Base-by-base conservation (phyloP, 1,139 yeast genomes). In the Hyphopichia fennica region DNA sequence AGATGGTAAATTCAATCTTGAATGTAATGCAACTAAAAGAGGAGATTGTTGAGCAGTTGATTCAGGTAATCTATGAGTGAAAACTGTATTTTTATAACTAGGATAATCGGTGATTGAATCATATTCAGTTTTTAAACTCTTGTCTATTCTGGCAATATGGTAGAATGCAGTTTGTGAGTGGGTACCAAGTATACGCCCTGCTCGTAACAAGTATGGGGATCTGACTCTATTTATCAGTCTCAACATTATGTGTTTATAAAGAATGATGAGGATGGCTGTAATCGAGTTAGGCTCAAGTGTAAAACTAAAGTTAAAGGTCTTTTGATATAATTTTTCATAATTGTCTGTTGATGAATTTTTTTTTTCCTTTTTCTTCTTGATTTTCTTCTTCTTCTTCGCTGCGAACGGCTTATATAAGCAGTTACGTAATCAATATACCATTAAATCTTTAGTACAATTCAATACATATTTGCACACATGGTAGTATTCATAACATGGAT, bases 11-110 rank as follows among this genome's bases (percentile, higher is more conserved):
- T 73, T 63, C 43, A 93, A 71, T 62, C 99, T 81, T 17, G 87
- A 72, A 59, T 88, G 96, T 48, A 93, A 75, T n/a, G 97, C 83
- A 32, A 77, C 77, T 44, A 93, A 72, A 19, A 84, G 77, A 2
- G 96, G 87, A 15, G 88, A 81, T 57, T 79, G 79, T 48, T 69
- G 69, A 17, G 78, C 78, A 8, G 77, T 69, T 6, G 75, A 66
- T 56, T 72, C 78, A 7, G 79, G 77, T 48, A 73, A 65, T 57
- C 77, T 65, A 48, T 73, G 78, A 35, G 77, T 71, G 60, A 69
- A 72, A 34, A 68, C 59, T 40, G 65, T 69, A 52, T 68, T 63
- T 52, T 60, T 71, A 58, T 71, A 71, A 39, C 72, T 65, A 20
- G 72, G 72, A 51, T 69, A 72, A 53, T 72, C 70, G 43, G 63